phyloP scores from a whole-genome alignment of 164 flowering plant species.

The Amborella trichopoda region DNA sequence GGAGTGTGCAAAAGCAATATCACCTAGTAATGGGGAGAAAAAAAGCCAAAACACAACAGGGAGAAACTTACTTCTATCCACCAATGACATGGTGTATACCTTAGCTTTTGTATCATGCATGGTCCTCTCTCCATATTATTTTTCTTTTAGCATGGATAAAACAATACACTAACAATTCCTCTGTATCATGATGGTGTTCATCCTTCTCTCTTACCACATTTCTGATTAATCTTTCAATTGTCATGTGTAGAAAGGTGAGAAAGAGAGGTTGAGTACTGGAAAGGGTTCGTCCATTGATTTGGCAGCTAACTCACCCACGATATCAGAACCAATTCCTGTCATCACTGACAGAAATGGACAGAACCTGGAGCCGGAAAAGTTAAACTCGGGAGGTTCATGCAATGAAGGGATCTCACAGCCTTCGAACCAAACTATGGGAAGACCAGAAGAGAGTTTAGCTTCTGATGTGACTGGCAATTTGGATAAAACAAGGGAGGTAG shows the following conservation, averaged over 20 bases:
- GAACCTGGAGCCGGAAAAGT: slow-evolving; percentile 14
- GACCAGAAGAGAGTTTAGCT: slow-evolving; percentile 8
- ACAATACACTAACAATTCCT: too few relatives aligned
- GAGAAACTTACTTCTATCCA: too few relatives aligned
- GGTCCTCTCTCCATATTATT: too few relatives aligned
- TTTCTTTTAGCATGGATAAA: too few relatives aligned
- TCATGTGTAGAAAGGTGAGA: slow-evolving; percentile 20
- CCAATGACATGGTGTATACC: too few relatives aligned
- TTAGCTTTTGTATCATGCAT: too few relatives aligned
- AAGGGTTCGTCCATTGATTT: slow-evolving; percentile 16
- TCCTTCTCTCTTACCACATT: too few relatives aligned
- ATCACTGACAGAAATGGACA: slow-evolving; percentile 14
- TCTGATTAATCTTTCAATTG: too few relatives aligned
- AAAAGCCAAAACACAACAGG: too few relatives aligned
- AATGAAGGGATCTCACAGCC: slow-evolving; percentile 7
- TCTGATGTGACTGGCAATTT: slow-evolving; percentile 19
- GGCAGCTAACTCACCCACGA: slow-evolving; percentile 10
- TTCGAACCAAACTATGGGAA: slow-evolving; percentile 20
- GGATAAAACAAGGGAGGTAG: slow-evolving; percentile 28
- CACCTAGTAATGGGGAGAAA: too few relatives aligned
- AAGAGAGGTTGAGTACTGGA: slow-evolving; percentile 19
- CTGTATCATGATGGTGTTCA: too few relatives aligned
- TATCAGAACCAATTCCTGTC: slow-evolving; percentile 10
- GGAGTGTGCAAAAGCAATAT: too few relatives aligned
- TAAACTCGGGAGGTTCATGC: slow-evolving; percentile 7